Base-by-base conservation (phyloP, 2,329 filamentous ascomycete genomes). In the Neofusicoccum umdonicola region DNA sequence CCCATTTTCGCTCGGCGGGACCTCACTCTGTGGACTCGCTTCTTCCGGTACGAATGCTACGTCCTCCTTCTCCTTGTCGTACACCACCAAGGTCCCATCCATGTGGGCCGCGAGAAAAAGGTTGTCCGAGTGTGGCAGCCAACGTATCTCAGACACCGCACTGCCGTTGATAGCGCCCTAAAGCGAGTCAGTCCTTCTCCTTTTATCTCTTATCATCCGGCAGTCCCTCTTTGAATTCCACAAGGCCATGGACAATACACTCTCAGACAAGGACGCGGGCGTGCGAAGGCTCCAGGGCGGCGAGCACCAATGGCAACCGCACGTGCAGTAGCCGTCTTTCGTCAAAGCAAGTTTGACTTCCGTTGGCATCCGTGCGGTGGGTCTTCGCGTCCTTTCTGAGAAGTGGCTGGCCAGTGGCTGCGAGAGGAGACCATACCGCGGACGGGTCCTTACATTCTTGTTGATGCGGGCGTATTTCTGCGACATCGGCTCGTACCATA, bases 401-500 rank as follows among this genome's bases (percentile, higher is more conserved):
- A 34, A 11, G 19, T 47, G 34, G 56, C 54, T 39, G 42, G n/a
- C 27, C 31, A 47, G 8, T 44, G 56, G 31, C 41, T 44, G 54
- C 39, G 9, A 47, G 39, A 37, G 27, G 56, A 60, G 54, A 39
- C 15, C 27, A 13, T 8, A 5, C 27, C 42, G 19, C 35, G 27
- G 62, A 19, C n/a, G 47, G 15, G 11, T 17, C 41, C 84, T 70
- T 78, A 90, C 89, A 76, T 98, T 98, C 80, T 99, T 99, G 75
- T 99, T 99, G 72, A 99, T 84, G 19, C 95, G 88, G 3, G 92
- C 91, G 77, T 99, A 99, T 74, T 96, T 93, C 72, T 98, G 94
- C 44, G 93, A 94, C 72, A 97, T 91, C 11, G 95, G 93, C 78
- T 99, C 95, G 82, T 95, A 98, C 95, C 95, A 99, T 67, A 99